These are phyloP conservation scores for Dimocarpus longan DNA, from an alignment of 345 rosid species.

Conservation along the genomic window DNA sequence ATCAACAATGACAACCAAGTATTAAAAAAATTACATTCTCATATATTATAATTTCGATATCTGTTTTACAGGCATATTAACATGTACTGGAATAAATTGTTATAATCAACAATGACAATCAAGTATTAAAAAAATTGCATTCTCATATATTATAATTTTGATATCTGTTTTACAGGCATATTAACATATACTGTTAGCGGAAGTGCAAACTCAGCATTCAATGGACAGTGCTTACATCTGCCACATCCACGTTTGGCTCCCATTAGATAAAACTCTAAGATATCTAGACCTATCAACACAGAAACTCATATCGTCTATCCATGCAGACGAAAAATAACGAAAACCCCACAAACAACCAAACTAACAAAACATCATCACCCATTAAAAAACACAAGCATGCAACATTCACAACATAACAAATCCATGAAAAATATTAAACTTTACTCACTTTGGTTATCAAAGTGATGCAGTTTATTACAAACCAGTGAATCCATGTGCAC, in stretches of 20 bases:
- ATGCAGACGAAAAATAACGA: not conserved
- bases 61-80: no score
- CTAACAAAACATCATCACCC: conserved; percentile 21
- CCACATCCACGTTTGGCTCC: conserved; percentile 22
- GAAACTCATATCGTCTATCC: conserved; percentile 13
- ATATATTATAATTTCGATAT: no score
- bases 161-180: conserved; percentile 38
- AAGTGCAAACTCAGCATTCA: conserved; percentile 45
- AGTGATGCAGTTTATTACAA: conserved; percentile 24
- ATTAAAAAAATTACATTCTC: no score
- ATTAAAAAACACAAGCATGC: conserved; percentile 18
- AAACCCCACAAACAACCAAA: not conserved
- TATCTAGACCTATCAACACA: not conserved
- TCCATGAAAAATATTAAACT: not conserved
- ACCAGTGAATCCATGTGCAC: not conserved
- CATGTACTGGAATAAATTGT: no score
- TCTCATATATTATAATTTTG: not conserved
- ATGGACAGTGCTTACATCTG: conserved; percentile 45
- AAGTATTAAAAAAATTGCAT: not conserved
- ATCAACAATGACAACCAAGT: no score
- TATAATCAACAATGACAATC: not conserved
- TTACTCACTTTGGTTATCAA: conserved; percentile 21
- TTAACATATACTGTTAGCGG: conserved; percentile 42
- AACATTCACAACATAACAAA: conserved; percentile 8
- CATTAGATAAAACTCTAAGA: conserved; percentile 20